Percentiles rank a stretch among this genome's conserved stretches.
These are phyloP conservation scores for Venturia aucupariae DNA, from an alignment of 2,329 filamentous ascomycete genomes.

Conservation along the genomic window DNA sequence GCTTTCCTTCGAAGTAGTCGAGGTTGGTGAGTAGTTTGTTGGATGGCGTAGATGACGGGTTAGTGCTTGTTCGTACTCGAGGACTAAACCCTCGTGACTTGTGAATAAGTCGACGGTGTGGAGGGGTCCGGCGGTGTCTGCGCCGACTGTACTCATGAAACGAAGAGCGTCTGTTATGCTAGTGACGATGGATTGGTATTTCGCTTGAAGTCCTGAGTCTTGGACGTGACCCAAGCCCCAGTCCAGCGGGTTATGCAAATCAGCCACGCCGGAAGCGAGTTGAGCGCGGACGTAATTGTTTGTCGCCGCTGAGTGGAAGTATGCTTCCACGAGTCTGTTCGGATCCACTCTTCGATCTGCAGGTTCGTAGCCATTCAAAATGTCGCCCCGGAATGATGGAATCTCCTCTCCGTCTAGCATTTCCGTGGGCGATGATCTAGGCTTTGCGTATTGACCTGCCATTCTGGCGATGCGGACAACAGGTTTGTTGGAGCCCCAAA, in stretches of 20 bases:
- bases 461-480: constrained; percentile 93
- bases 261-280: constrained; percentile 79
- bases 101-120: constrained; percentile 93
- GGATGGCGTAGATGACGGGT: constrained; percentile 67
- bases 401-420: constrained; percentile 65
- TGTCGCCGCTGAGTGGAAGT: constrained; percentile 91
- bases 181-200: constrained; percentile 75
- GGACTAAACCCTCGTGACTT: constrained; percentile 84
- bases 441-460: constrained; percentile 97
- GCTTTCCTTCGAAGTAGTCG: constrained; percentile 17
- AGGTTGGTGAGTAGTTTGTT: constrained; percentile 27
- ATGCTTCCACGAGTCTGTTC: constrained; percentile 74
- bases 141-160: constrained; percentile 90
- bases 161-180: constrained; percentile 85
- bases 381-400: constrained; percentile 88
- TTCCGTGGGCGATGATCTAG: constrained; percentile 80
- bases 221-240: constrained; percentile 90
- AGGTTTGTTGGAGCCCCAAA: constrained; percentile 74
- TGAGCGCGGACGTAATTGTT: constrained; percentile 86
- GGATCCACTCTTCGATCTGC: constrained; percentile 77
- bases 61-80: constrained; percentile 88
- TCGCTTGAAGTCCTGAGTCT: constrained; percentile 71
- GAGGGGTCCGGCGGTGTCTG: constrained; percentile 69
- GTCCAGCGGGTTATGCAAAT: constrained; percentile 86
- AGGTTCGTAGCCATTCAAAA: constrained; percentile 77